A percentile compares a stretch with the other conserved stretches of the same genome.
phyloP scores from a whole-genome alignment of 306 rosid species.

The Dalbergia cultrata region DNA sequence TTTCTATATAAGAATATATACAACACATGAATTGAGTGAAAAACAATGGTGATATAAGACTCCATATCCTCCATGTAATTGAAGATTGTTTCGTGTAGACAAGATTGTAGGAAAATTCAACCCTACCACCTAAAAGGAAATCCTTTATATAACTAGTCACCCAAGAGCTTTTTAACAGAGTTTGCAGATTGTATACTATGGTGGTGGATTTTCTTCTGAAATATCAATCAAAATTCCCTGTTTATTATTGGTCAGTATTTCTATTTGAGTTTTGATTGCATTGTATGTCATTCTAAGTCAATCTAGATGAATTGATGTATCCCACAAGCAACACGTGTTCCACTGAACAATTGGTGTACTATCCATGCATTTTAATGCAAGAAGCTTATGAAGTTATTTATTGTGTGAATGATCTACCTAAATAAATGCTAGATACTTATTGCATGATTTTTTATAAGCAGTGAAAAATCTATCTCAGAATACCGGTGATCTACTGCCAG shows the following conservation, averaged over 20 bases:
- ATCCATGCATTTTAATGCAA: constrained; percentile 18
- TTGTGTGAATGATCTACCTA: not conserved
- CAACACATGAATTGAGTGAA: constrained; percentile 3
- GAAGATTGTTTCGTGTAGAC: constrained; percentile 15
- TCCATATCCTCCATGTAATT: not conserved
- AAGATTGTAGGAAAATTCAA: not conserved
- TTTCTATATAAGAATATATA: constrained; percentile 25
- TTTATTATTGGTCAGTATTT: not conserved
- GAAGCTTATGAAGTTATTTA: constrained; percentile 3
- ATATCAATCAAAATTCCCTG: constrained; percentile 16
- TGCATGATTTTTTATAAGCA: constrained; percentile 6
- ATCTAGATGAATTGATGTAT: constrained; percentile 7
- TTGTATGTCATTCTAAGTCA: constrained; percentile 9
- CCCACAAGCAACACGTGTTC: constrained; percentile 10
- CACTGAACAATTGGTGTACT: constrained; percentile 2
- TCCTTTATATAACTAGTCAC: not conserved
- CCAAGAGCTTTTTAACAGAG: not conserved
- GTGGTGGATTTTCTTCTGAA: constrained; percentile 1
- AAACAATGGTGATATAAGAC: not conserved
- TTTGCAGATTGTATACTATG: constrained; percentile 10
- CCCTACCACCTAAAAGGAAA: not conserved
- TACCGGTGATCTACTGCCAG: not conserved
- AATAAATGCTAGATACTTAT: not conserved
- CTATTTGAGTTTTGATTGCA: not conserved
- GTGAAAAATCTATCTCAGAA: constrained; percentile 20